phyloP scores from a whole-genome alignment of 805 yeast species.

The Spathaspora sp. region DNA sequence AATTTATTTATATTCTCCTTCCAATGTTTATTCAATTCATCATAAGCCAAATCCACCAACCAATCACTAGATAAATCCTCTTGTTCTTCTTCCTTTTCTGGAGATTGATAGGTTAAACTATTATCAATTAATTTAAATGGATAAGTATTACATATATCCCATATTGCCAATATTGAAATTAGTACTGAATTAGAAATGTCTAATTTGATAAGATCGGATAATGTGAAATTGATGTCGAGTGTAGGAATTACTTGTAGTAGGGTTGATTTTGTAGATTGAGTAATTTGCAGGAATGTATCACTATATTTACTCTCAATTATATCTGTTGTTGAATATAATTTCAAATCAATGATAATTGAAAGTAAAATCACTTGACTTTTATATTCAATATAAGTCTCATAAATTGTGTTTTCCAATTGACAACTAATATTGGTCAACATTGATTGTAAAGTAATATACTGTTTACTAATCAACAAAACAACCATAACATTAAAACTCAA shows the following conservation, averaged over 20 bases:
- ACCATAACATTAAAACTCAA: conserved; percentile 31
- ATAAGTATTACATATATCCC: conserved; percentile 27
- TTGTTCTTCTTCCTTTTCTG: background rate
- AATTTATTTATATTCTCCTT: conserved; percentile 24
- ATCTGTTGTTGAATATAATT: background rate
- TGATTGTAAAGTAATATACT: conserved; percentile 23
- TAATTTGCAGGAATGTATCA: background rate
- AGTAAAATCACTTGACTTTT: conserved; percentile 20
- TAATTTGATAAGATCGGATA: conserved; percentile 4
- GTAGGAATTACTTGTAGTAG: background rate
- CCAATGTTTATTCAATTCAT: conserved; percentile 21
- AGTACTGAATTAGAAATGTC: conserved; percentile 26
- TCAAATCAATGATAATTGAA: conserved; percentile 11
- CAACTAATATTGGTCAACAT: conserved; percentile 20
- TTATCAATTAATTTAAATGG: conserved; percentile 6
- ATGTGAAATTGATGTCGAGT: background rate
- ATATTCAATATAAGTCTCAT: conserved; percentile 7
- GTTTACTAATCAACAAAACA: conserved; percentile 25
- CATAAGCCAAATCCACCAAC: conserved; percentile 13
- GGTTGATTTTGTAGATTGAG: background rate
- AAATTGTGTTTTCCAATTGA: conserved; percentile 10
- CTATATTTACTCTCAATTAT: background rate
- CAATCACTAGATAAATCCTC: conserved; percentile 8
- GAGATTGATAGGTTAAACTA: background rate
- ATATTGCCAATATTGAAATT: conserved; percentile 32